Conservation (phyloP, 805 yeast species). For the Sugiyamaella boreocaroliniensis region DNA sequence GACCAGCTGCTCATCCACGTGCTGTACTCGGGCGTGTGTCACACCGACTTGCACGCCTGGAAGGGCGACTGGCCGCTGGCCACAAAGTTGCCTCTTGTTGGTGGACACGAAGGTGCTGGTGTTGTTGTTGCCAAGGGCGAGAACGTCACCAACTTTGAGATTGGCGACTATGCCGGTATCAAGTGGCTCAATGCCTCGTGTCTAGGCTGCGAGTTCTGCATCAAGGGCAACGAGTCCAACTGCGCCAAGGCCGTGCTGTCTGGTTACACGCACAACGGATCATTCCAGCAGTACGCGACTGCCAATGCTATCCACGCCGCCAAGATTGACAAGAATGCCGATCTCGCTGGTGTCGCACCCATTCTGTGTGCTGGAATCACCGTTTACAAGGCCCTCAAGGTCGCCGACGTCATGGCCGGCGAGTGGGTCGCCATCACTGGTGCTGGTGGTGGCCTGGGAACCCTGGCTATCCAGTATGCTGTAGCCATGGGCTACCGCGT, state of each 20-base stretch:
- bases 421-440: slow-evolving; percentile 74
- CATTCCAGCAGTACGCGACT: slow-evolving; percentile 85
- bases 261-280: slow-evolving; percentile 86
- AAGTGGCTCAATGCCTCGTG: slow-evolving; percentile 82
- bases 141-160: slow-evolving; percentile 60
- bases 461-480: slow-evolving; percentile 69
- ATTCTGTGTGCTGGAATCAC: slow-evolving; percentile 89
- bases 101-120: slow-evolving; percentile 91
- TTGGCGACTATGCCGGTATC: slow-evolving; percentile 78
- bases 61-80: slow-evolving; percentile 87
- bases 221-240: slow-evolving; percentile 58
- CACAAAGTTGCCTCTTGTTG: slow-evolving; percentile 69
- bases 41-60: slow-evolving; percentile 92
- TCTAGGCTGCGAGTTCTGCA: slow-evolving; percentile 69
- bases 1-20: slow-evolving; percentile 75
- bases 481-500: slow-evolving; percentile 71
- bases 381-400: slow-evolving; percentile 83
- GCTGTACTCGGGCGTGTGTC: slow-evolving; percentile 88
- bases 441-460: slow-evolving; percentile 76
- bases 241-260: slow-evolving; percentile 66
- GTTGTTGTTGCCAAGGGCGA: slow-evolving; percentile 71
- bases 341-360: slow-evolving; percentile 72
- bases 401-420: slow-evolving; percentile 62
- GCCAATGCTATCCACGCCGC: slow-evolving; percentile 89
- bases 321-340: slow-evolving; percentile 63